Conservation (phyloP, 73 alveolate species). For the Stentor roeselii region DNA sequence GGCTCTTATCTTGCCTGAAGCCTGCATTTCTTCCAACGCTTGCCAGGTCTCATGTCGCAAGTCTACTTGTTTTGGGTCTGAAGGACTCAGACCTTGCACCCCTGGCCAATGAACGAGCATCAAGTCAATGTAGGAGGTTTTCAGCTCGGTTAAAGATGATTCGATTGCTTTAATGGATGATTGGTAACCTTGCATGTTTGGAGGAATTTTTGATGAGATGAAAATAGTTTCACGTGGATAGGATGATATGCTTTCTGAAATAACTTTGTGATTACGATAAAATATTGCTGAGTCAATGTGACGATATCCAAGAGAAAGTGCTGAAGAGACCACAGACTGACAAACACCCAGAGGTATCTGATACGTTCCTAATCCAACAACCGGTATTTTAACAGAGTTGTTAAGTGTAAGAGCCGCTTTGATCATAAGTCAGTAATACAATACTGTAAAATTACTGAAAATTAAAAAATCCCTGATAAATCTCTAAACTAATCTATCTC, state of each 20-base stretch:
- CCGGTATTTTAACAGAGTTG: no score
- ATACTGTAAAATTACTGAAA: no score
- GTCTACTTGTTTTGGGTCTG: conserved; percentile 48
- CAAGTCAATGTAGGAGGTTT: conserved; percentile 61
- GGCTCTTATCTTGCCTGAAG: conserved; percentile 65
- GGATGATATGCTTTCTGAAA: conserved; percentile 28
- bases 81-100: conserved; percentile 26
- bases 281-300: conserved; percentile 56
- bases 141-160: conserved; percentile 31
- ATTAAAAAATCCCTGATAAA: no score
- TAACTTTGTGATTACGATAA: conserved; percentile 40
- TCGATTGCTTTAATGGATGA: conserved; percentile 28
- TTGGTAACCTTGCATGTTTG: conserved; percentile 41
- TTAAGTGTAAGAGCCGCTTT: no score
- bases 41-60: conserved; percentile 78
- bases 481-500: no score
- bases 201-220: conserved; percentile 47
- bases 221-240: conserved; percentile 33
- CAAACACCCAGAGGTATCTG: conserved; percentile 29
- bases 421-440: no score
- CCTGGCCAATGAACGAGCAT: conserved; percentile 91
- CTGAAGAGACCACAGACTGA: conserved; percentile 33
- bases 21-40: conserved; percentile 64
- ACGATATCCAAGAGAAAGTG: conserved; percentile 41
- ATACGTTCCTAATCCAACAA: conserved; percentile 54